phyloP scores from a whole-genome alignment of 2,329 filamentous ascomycete genomes.

The Chalara sp. region DNA sequence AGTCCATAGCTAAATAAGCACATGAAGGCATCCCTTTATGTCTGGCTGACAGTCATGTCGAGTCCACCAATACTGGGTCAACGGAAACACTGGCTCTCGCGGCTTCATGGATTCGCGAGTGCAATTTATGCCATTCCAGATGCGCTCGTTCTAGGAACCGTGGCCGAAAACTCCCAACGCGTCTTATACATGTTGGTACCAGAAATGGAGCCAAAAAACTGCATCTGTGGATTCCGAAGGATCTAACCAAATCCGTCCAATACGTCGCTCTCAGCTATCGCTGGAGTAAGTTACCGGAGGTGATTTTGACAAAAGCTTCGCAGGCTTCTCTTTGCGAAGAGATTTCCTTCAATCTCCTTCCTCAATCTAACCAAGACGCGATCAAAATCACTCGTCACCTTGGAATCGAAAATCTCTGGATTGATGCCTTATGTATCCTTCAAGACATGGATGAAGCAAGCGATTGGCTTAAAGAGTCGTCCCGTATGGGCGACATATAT shows the following conservation, averaged over 20 bases:
- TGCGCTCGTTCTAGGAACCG: background rate
- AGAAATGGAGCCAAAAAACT: background rate
- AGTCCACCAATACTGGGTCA: too few relatives aligned
- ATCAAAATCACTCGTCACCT: background rate
- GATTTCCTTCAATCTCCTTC: background rate
- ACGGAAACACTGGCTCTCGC: too few relatives aligned
- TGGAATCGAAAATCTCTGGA: constrained; percentile 1
- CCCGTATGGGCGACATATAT: background rate
- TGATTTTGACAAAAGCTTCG: background rate
- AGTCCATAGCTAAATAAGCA: too few relatives aligned
- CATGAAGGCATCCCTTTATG: too few relatives aligned
- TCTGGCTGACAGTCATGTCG: too few relatives aligned
- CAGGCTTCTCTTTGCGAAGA: background rate
- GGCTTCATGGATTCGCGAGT: background rate
- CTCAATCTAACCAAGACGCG: background rate
- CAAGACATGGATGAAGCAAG: background rate
- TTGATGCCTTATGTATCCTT: constrained; percentile 1
- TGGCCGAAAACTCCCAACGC: background rate
- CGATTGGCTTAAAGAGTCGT: background rate
- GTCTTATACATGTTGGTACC: background rate
- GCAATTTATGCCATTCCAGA: background rate
- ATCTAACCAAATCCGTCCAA: too few relatives aligned
- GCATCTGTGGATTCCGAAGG: background rate
- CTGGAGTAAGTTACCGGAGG: background rate
- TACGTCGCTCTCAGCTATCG: constrained; percentile 2